Evolutionary conservation across 306 rosid species (phyloP).

Genomic region (Astragalus membranaceus): DNA sequence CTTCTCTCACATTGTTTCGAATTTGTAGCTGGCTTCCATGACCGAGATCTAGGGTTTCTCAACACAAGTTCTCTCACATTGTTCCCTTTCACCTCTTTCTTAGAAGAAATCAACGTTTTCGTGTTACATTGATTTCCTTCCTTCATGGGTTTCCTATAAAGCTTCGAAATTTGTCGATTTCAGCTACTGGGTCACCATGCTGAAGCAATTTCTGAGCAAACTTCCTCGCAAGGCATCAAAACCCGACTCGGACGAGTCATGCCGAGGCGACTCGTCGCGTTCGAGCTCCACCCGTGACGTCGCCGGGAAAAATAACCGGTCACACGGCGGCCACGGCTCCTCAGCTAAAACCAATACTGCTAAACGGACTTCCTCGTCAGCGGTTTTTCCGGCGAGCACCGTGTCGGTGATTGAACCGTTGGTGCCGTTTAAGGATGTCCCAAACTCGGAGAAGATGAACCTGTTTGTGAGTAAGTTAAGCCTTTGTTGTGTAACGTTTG

Average conservation of each 20-base stretch:
- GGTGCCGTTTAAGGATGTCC: slow-evolving; percentile 79
- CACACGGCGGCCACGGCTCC: slow-evolving; percentile 34
- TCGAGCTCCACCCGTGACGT: slow-evolving; percentile 30
- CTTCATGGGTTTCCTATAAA: slow-evolving; percentile 44
- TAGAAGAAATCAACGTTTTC: slow-evolving; percentile 11
- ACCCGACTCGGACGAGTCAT: slow-evolving; percentile 51
- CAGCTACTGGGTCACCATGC: slow-evolving; percentile 47
- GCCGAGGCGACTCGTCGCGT: slow-evolving; percentile 44
- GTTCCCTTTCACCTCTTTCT: background rate
- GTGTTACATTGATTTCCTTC: background rate
- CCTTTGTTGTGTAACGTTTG: slow-evolving; percentile 79
- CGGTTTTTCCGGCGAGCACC: slow-evolving; percentile 79
- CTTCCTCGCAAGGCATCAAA: slow-evolving; percentile 74
- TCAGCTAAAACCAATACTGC: slow-evolving; percentile 14
- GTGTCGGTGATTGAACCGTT: slow-evolving; percentile 72
- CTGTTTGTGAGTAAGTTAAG: slow-evolving; percentile 82
- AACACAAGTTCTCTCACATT: too few species aligned
- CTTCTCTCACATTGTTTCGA: slow-evolving; percentile 4
- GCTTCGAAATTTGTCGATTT: slow-evolving; percentile 1
- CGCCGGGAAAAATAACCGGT: slow-evolving; percentile 25
- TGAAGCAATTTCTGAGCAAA: slow-evolving; percentile 79
- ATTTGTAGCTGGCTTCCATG: slow-evolving; percentile 24
- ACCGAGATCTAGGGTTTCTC: slow-evolving; percentile 57
- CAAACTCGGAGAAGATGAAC: slow-evolving; percentile 62
- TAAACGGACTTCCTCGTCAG: slow-evolving; percentile 59